phyloP scores from a whole-genome alignment of 2,329 filamentous ascomycete genomes.

The Fusarium sp. region DNA sequence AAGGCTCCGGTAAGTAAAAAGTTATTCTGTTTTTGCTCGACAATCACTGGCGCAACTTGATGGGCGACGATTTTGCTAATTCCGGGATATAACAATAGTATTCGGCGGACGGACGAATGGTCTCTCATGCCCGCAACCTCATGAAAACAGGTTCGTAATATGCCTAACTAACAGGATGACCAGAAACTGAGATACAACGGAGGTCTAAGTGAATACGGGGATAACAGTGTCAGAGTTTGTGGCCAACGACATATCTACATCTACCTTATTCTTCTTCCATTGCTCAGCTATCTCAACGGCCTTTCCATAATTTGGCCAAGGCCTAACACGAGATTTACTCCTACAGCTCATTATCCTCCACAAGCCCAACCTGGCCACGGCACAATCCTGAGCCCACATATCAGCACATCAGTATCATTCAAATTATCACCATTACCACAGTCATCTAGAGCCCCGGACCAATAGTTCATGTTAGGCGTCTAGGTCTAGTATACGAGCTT shows the following conservation, averaged over 20 bases:
- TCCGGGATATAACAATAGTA: no score
- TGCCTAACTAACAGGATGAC: no score
- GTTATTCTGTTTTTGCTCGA: no score
- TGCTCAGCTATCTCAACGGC: not conserved
- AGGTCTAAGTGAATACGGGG: no score
- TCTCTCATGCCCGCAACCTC: no score
- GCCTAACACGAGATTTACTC: not conserved
- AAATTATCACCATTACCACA: not conserved
- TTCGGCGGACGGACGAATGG: no score
- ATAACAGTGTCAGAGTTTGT: accelerated
- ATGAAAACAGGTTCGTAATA: no score
- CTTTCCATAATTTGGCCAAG: not conserved
- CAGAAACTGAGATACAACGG: no score
- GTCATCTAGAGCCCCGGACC: no score
- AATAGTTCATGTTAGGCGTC: not conserved
- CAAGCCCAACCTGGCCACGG: not conserved
- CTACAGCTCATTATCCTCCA: not conserved
- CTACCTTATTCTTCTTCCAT: not conserved
- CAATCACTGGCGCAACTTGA: no score
- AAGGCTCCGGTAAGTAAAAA: no score
- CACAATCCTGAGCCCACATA: not conserved
- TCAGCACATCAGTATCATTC: not conserved
- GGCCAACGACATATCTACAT: not conserved
- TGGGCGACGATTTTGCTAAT: no score
- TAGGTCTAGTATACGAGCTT: not conserved